Evolutionary conservation across 1,139 yeast genomes (phyloP).

Genomic region (Debaryomyces coudertii): DNA sequence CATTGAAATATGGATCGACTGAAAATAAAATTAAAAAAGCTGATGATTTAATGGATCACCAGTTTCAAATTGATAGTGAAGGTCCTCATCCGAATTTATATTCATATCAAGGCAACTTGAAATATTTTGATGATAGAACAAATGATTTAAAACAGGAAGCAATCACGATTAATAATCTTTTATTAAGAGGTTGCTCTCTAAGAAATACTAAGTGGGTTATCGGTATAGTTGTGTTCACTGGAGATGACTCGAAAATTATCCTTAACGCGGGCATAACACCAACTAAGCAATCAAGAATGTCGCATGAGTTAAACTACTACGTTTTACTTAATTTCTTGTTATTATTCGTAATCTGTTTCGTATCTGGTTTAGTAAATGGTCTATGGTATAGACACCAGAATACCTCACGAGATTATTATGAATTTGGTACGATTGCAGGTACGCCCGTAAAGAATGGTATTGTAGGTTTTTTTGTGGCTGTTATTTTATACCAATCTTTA

Average conservation of each 20-base stretch:
- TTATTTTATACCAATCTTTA: slow-evolving; percentile 58
- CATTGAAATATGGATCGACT: slow-evolving; percentile 46
- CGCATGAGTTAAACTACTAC: slow-evolving; percentile 53
- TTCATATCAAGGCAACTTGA: slow-evolving; percentile 56
- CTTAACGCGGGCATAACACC: slow-evolving; percentile 61
- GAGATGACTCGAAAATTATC: slow-evolving; percentile 60
- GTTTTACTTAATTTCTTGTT: slow-evolving; percentile 51
- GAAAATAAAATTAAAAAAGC: slow-evolving; percentile 41
- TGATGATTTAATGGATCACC: slow-evolving; percentile 44
- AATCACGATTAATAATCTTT: slow-evolving; percentile 49
- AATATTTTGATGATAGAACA: slow-evolving; percentile 30
- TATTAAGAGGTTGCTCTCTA: slow-evolving; percentile 55
- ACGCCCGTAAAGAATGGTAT: slow-evolving; percentile 55
- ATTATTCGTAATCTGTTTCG: slow-evolving; percentile 53
- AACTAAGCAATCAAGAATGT: slow-evolving; percentile 55
- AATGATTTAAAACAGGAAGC: slow-evolving; percentile 39
- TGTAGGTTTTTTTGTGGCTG: slow-evolving; percentile 53
- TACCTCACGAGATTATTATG: slow-evolving; percentile 48
- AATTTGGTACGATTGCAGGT: slow-evolving; percentile 55
- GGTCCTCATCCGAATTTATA: slow-evolving; percentile 60
- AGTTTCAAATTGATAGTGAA: slow-evolving; percentile 53
- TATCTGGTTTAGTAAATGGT: slow-evolving; percentile 57
- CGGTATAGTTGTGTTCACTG: slow-evolving; percentile 56
- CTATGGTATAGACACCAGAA: slow-evolving; percentile 39
- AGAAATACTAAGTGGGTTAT: slow-evolving; percentile 61